Evolutionary conservation across 257 asterid species (phyloP).

Genomic region (Fraxinus cuspidata): DNA sequence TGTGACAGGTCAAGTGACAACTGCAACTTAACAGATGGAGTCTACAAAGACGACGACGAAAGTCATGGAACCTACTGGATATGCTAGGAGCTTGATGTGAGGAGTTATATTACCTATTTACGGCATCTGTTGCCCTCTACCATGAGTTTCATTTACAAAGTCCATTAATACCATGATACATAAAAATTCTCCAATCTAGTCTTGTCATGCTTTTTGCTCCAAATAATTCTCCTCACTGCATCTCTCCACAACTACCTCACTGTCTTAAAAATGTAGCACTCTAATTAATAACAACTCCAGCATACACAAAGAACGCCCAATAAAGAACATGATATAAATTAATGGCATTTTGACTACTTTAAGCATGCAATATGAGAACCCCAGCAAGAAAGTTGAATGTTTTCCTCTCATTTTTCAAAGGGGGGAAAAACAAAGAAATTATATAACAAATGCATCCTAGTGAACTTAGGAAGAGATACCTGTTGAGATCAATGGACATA

Average conservation of each 20-base stretch:
- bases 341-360: background rate
- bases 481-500: background rate
- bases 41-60: background rate
- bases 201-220: background rate
- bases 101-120: background rate
- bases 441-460: background rate
- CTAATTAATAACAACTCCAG: background rate
- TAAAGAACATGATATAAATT: no score
- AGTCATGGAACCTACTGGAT: background rate
- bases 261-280: background rate
- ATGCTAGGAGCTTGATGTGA: background rate
- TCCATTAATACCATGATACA: background rate
- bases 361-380: background rate
- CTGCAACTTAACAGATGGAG: background rate
- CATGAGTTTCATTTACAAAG: no score
- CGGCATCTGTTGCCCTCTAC: background rate
- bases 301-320: no score
- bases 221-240: background rate
- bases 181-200: background rate
- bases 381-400: background rate
- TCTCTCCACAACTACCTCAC: background rate
- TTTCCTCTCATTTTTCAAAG: background rate
- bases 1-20: background rate
- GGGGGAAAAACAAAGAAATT: background rate
- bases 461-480: background rate